Base-by-base conservation (phyloP, 495 filamentous ascomycete genomes). In the Lasiosphaeriaceae sp. region DNA sequence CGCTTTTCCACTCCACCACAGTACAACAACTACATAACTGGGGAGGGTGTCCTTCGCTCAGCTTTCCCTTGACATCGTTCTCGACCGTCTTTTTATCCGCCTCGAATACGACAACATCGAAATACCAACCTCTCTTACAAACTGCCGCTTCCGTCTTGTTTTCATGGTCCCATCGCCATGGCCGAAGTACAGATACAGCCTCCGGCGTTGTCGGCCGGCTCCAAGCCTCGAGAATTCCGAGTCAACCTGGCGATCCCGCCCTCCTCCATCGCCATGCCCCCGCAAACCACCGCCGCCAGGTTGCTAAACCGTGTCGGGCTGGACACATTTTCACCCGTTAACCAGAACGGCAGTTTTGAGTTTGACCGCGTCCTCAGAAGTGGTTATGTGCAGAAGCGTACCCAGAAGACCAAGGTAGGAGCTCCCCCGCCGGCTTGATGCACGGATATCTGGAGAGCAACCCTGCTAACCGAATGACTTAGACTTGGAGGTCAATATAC, bases 281-380 rank as follows among this genome's bases (percentile, higher is more conserved):
- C 54, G 12, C 60, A 52, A 22, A 48, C 46, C 39, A 52, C 59
- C 34, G 55, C 63, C 14, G 20, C 64, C 22, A 52, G 54, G 20
- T 39, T 60, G 20, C 54, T 37, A 19, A 63, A 52, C 46, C 59
- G 60, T n/a, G 56, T 70, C 44, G 64, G 54, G 24, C 44, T 61
- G 47, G 64, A 71, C 54, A 59, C 66, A 11, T 65, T 60, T 47
- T 71, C 71, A 34, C 90, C 90, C 7, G 90, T 97, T 57, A 94
- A 96, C 64, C 89, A 96, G 71, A 92, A 97, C 67, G 94, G 94
- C 35, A 90, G 89, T 67, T 98, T 96, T 70, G 91, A 90, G 63
- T 94, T 95, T 65, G 94, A 98, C 68, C 85, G 91, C 16, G 90
- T 97, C 41, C 73, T 97, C 64, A 96, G 96, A 73, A 84, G 85